Evolutionary conservation across 768 basidiomycete genomes (phyloP), one percentile per base, ranked within the genome.

Genomic region (Clavulina sp.): DNA sequence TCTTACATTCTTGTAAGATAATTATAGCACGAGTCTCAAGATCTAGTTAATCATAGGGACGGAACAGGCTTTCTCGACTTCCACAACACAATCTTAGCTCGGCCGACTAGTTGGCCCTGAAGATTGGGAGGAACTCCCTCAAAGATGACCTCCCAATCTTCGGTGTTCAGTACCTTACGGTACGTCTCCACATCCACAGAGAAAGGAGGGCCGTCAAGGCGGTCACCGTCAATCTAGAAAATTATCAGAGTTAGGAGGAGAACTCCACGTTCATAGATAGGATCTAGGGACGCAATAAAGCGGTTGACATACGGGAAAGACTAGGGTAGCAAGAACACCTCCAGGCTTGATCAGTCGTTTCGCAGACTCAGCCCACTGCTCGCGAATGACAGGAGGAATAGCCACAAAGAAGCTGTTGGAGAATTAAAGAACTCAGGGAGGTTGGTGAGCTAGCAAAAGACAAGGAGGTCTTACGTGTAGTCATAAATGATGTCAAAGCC

Each of bases 381-480:
- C 41, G 7, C 82, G 70, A 33, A 61, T 65, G 2, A 63, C 53
- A 0, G 78, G 81, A 0, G 74, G 75, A 21, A 85, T 75, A 1
- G 83, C 81, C 38, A 78, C 78, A 61, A 85, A 84, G 66, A 84
- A 82, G 1, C 78, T n/a, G n/a, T n/a, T n/a, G n/a, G n/a, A n/a
- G n/a, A n/a, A n/a, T n/a, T n/a, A n/a, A n/a, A n/a, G n/a, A n/a
- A n/a, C n/a, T 80, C 53, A 18, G 18, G 7, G 21, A n/a, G n/a
- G 43, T 21, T 16, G 41, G 19, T 7, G 29, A 40, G 7, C 7
- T n/a, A 30, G n/a, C 21, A 21, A 30, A 2, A 32, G 18, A 41
- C 21, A 33, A 51, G 40, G 43, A 21, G 5, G 28, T 13, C 4
- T 2, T 26, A 70, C 74, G 80, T 81, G 60, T 79, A 80, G 60